These are phyloP conservation scores for Centella asiatica DNA, from an alignment of 129 eudicot genomes.

Conservation along the genomic window DNA sequence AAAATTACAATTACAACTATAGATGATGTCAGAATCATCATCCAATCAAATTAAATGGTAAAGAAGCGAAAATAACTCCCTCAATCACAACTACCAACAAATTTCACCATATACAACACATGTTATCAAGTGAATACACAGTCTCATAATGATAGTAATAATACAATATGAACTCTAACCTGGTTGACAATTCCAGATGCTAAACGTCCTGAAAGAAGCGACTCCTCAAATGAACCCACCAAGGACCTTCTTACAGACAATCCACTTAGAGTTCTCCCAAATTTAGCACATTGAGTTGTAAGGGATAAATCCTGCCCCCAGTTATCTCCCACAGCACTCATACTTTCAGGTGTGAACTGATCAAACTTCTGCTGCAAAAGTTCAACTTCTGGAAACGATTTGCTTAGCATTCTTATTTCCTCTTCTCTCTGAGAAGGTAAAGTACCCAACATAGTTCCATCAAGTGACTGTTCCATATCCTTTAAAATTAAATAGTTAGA, in stretches of 20 bases:
- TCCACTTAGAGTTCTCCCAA: slow-evolving; percentile 62
- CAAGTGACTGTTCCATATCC: slow-evolving; percentile 60
- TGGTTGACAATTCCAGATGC: slow-evolving; percentile 66
- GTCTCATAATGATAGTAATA: not conserved
- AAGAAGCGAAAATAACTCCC: not conserved
- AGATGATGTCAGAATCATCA: too few species aligned
- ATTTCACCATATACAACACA: not conserved
- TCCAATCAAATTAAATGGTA: not conserved
- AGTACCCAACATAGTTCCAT: slow-evolving; percentile 35
- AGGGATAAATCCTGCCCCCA: slow-evolving; percentile 35
- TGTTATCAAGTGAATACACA: not conserved
- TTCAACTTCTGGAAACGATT: slow-evolving; percentile 28
- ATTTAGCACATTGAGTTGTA: slow-evolving; percentile 36
- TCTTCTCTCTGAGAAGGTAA: slow-evolving; percentile 35
- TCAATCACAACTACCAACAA: not conserved
- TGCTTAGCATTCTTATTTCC: slow-evolving; percentile 24
- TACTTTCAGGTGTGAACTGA: slow-evolving; percentile 36
- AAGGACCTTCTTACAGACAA: slow-evolving; percentile 81
- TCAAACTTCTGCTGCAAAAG: slow-evolving; percentile 20
- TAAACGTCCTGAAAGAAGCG: slow-evolving; percentile 87
- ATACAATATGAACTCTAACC: slow-evolving; percentile 30
- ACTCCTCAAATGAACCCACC: slow-evolving; percentile 98
- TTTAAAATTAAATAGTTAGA: slow-evolving; percentile 39
- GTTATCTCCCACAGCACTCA: slow-evolving; percentile 25
- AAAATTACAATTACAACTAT: not conserved